Conservation (phyloP, 2,329 filamentous ascomycete genomes). For the Grosmannia clavigera region DNA sequence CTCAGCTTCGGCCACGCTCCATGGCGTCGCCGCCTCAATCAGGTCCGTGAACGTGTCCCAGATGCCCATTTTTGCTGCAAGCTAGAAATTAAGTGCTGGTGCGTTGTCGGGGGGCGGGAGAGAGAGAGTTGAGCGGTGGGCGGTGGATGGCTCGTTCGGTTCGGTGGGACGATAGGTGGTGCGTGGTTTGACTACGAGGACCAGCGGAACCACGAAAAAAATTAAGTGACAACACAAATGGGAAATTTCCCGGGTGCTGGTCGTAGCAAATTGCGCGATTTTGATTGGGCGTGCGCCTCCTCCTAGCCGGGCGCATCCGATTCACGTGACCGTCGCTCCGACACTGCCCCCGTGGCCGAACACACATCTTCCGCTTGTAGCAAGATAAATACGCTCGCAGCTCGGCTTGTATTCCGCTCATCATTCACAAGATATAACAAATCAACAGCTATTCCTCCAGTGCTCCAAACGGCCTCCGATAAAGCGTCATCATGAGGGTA, state of each 20-base stretch:
- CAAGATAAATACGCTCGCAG: not conserved
- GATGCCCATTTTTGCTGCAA: constrained; percentile 43
- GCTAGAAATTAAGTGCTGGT: not conserved
- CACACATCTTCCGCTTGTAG: not conserved
- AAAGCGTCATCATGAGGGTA: constrained; percentile 5
- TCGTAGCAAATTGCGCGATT: constrained; percentile 12
- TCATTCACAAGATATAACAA: not conserved
- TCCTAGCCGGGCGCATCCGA: constrained; percentile 11
- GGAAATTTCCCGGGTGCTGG: constrained; percentile 1
- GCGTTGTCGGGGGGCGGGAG: not conserved
- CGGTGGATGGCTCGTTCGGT: not conserved
- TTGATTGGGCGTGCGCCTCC: constrained; percentile 8
- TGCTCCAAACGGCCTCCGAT: not conserved
- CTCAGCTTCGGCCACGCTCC: constrained; percentile 53
- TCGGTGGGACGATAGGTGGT: not conserved
- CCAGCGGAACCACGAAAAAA: not conserved
- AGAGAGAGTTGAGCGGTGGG: not conserved
- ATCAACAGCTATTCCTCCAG: not conserved
- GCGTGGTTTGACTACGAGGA: not conserved
- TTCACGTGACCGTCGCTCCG: constrained; percentile 8
- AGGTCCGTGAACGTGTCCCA: constrained; percentile 54
- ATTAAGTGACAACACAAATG: not conserved
- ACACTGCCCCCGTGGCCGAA: too few species aligned
- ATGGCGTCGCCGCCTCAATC: constrained; percentile 52
- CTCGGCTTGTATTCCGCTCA: not conserved